Base-by-base conservation (phyloP, 148 eudicot species). In the Limonium bicolor region DNA sequence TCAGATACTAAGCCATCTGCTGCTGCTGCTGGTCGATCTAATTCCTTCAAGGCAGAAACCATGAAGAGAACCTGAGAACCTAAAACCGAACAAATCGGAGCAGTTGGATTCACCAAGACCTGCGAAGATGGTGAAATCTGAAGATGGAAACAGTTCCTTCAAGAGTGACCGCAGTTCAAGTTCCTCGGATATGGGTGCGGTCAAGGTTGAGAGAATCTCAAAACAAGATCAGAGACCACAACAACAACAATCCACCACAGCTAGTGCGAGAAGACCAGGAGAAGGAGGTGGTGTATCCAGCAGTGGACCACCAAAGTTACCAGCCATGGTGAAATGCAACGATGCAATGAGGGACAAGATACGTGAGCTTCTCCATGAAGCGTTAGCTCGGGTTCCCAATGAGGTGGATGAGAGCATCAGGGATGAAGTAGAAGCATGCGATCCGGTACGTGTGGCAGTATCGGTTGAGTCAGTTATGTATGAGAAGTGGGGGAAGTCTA, bases 401-500 rank as follows among this genome's bases (percentile, higher is more conserved):
- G 82, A 76, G 50, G 72, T 48, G n/a, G 66, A 61, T n/a, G 74
- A 55, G 54, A 56, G 61, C 55, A 44, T 58, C 12, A 71, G 49
- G 50, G 71, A 59, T 19, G 62, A 67, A 16, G 59, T 60, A 14
- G 66, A 49, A 42, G 73, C 69, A 22, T 64, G 56, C 34, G 82
- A 76, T 50, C 77, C 82, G 5, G 45, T 76, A 12, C 63, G 77
- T 32, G 69, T 71, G 12, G 73, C 77, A 15, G 71, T 76, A 25
- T 44, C 71, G 0, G 69, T 71, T 10, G 82, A 76, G 42, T 71
- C 77, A 9, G 53, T 41, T 10, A 64, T 76, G 82, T 76, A 61
- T 62, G 78, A 76, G 39, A 67, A 55, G 36, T 61, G 75, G 74
- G 82, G 82, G 9, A 50, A 66, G 37, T 76, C 78, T 4, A 71